These are phyloP conservation scores for Beauveria brongniartii DNA, from an alignment of 2,329 filamentous ascomycete genomes.

Conservation along the genomic window DNA sequence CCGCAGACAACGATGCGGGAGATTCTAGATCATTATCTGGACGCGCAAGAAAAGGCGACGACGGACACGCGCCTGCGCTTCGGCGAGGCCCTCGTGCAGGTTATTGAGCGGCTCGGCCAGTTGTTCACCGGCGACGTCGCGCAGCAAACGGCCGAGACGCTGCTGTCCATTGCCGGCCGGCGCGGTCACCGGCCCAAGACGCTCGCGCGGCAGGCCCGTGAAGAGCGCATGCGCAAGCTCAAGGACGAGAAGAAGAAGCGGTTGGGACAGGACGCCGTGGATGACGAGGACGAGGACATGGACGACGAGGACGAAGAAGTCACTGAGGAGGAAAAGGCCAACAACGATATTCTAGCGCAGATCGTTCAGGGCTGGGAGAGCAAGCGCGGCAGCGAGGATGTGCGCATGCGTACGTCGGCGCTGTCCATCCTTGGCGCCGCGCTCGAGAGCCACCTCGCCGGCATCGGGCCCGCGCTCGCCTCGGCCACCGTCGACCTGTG, in stretches of 20 bases:
- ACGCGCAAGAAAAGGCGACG: conserved; percentile 46
- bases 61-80: conserved; percentile 60
- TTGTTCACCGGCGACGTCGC: conserved; percentile 48
- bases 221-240: conserved; percentile 38
- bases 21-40: conserved; percentile 59
- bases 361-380: conserved; percentile 63
- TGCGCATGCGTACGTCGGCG: conserved; percentile 61
- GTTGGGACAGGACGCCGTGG: conserved; percentile 19
- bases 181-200: conserved; percentile 54
- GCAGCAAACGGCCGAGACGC: conserved; percentile 43
- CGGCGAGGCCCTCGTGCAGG: conserved; percentile 58
- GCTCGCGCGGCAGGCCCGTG: conserved; percentile 44
- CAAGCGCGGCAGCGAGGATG: conserved; percentile 57
- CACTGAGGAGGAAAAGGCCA: conserved; percentile 34
- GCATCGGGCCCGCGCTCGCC: conserved; percentile 44
- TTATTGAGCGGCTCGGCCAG: conserved; percentile 52
- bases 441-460: conserved; percentile 52
- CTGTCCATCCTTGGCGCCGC: conserved; percentile 55
- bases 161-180: conserved; percentile 57
- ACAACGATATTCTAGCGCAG: conserved; percentile 43
- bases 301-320: conserved; percentile 38
- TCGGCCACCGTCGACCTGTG: conserved; percentile 54
- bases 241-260: conserved; percentile 29
- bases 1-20: conserved; percentile 55
- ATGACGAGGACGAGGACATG: conserved; percentile 37